Evolutionary conservation across 2,329 filamentous ascomycete species (phyloP).

Genomic region (Ophiostoma tasmaniense): DNA sequence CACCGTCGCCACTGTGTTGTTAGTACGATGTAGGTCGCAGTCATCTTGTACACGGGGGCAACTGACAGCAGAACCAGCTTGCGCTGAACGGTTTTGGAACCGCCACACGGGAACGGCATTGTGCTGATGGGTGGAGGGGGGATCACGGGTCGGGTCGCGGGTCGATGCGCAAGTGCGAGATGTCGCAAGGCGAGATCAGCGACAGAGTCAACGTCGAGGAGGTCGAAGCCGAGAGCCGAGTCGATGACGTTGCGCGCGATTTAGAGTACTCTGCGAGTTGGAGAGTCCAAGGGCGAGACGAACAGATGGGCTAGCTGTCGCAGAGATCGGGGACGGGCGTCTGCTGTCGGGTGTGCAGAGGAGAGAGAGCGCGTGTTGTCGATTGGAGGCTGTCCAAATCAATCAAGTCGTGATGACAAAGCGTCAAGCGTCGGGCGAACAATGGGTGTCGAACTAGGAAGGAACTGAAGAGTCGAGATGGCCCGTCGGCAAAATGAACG

Average conservation of each 20-base stretch:
- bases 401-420: neutral
- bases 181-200: neutral
- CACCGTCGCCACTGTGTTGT: conserved; percentile 71
- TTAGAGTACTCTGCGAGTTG: neutral
- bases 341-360: too few species aligned
- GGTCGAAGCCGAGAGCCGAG: too few species aligned
- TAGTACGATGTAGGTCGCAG: neutral
- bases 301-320: neutral
- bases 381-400: neutral
- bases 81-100: conserved; percentile 80
- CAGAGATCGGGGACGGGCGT: neutral
- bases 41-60: too few species aligned
- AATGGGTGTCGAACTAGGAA: neutral
- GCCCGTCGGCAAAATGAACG: neutral
- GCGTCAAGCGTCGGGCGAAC: too few species aligned
- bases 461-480: neutral
- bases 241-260: conserved; percentile 1
- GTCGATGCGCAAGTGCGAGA: neutral
- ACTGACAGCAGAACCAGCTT: conserved; percentile 89
- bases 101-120: conserved; percentile 52
- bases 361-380: too few species aligned
- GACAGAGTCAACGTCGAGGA: too few species aligned
- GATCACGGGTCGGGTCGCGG: neutral
- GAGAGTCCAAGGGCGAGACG: neutral
- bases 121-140: conserved; percentile 14